Conservation (phyloP, 2,329 filamentous ascomycete genomes). For the Cladophialophora carrionii region DNA sequence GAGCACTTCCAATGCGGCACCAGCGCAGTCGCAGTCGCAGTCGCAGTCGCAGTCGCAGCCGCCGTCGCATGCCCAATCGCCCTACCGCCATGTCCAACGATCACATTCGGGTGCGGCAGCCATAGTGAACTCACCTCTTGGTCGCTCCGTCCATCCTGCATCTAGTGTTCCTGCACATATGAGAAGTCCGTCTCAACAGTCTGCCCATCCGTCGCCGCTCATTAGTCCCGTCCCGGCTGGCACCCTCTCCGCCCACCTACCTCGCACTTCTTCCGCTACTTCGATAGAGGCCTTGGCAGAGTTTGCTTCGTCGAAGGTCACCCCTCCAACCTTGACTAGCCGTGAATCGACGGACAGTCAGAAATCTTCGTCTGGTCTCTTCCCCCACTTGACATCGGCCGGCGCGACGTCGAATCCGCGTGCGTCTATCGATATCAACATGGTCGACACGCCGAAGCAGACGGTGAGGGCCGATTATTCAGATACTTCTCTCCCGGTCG, state of each 20-base stretch:
- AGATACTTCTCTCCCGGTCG: slow-evolving; percentile 47
- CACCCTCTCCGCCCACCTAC: slow-evolving; percentile 42
- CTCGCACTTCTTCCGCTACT: slow-evolving; percentile 49
- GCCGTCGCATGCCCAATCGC: slow-evolving; percentile 37
- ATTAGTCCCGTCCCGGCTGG: slow-evolving; percentile 46
- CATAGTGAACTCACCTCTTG: slow-evolving; percentile 49
- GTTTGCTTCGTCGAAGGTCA: slow-evolving; percentile 48
- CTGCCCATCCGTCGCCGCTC: slow-evolving; percentile 46
- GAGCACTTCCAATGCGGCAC: slow-evolving; percentile 40
- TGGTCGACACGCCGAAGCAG: slow-evolving; percentile 50
- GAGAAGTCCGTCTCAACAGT: slow-evolving; percentile 44
- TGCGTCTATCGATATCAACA: slow-evolving; percentile 51
- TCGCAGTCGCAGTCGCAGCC: neutral
- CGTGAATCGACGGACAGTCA: slow-evolving; percentile 51
- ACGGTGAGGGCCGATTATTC: slow-evolving; percentile 47
- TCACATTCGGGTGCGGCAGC: slow-evolving; percentile 40
- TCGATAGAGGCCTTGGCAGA: slow-evolving; percentile 57
- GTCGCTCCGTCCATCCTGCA: slow-evolving; percentile 43
- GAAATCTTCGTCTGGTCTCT: slow-evolving; percentile 29
- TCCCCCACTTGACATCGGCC: slow-evolving; percentile 27
- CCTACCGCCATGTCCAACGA: slow-evolving; percentile 46
- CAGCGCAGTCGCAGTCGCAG: neutral
- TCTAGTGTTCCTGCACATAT: slow-evolving; percentile 44
- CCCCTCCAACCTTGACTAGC: slow-evolving; percentile 45
- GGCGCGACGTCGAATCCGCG: slow-evolving; percentile 40